Conservation (phyloP, 352 stramenopile species). For the Lagenidium giganteum region DNA sequence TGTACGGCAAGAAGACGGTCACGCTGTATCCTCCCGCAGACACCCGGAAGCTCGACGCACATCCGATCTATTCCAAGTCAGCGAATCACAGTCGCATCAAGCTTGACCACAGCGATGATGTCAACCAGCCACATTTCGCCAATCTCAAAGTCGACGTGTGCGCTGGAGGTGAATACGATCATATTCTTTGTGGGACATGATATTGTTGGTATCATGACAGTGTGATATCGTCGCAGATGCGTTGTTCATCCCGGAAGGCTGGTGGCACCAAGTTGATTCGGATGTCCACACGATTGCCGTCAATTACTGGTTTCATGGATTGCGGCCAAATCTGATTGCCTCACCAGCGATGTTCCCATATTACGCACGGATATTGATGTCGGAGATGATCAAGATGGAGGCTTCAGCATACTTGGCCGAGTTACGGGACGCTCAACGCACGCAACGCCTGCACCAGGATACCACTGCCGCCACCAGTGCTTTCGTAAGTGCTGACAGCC, state of each 20-base stretch:
- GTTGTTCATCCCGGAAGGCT: slow-evolving; percentile 77
- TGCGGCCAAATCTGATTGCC: slow-evolving; percentile 41
- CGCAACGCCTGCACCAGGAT: not conserved
- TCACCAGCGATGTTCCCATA: slow-evolving; percentile 46
- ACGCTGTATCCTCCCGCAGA: slow-evolving; percentile 66
- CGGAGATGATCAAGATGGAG: slow-evolving; percentile 50
- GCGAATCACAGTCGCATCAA: slow-evolving; percentile 74
- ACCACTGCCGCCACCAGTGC: too few relatives aligned
- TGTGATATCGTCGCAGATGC: slow-evolving; percentile 47
- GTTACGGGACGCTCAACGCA: too few relatives aligned
- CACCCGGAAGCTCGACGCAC: slow-evolving; percentile 42
- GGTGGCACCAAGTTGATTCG: slow-evolving; percentile 84
- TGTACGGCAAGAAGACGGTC: slow-evolving; percentile 65
- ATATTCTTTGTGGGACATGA: not conserved
- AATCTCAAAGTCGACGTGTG: slow-evolving; percentile 26
- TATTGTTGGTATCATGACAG: too few relatives aligned
- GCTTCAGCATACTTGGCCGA: slow-evolving; percentile 10
- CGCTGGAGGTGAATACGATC: slow-evolving; percentile 37
- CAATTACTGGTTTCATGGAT: slow-evolving; percentile 81
- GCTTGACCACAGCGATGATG: slow-evolving; percentile 30
- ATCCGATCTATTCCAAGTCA: slow-evolving; percentile 64
- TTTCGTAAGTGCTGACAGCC: too few relatives aligned
- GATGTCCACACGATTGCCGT: slow-evolving; percentile 69
- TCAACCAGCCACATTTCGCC: slow-evolving; percentile 24
- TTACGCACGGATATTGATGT: slow-evolving; percentile 56